A percentile compares a stretch with the other conserved stretches of the same genome.
These are phyloP conservation scores for Leccinum laetum DNA, from an alignment of 1,284 basidiomycete genomes.

Conservation along the genomic window DNA sequence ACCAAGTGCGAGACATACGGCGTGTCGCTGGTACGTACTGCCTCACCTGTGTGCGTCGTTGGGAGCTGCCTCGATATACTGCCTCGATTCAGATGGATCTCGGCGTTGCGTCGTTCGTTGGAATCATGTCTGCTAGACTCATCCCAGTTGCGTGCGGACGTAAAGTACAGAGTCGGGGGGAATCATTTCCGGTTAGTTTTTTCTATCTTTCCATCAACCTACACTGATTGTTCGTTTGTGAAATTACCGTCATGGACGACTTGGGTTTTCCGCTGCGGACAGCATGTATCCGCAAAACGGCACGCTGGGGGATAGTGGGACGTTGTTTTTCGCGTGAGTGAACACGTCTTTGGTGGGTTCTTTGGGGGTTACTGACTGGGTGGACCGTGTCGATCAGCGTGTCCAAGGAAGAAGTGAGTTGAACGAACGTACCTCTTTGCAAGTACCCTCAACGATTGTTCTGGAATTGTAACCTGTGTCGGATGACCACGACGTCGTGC, in stretches of 20 bases:
- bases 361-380: not conserved
- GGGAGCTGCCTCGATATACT: too few relatives aligned
- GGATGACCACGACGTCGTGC: slow-evolving; percentile 49
- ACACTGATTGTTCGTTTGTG: not conserved
- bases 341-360: not conserved
- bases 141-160: too few relatives aligned
- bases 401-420: slow-evolving; percentile 55
- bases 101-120: too few relatives aligned
- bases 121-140: too few relatives aligned
- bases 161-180: slow-evolving; percentile 43
- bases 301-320: slow-evolving; percentile 50
- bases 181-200: slow-evolving; percentile 58
- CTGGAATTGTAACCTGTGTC: slow-evolving; percentile 30
- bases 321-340: slow-evolving; percentile 65
- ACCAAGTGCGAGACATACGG: too few relatives aligned
- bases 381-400: slow-evolving; percentile 38
- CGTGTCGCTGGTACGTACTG: too few relatives aligned
- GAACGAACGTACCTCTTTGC: not conserved
- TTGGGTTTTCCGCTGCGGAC: not conserved
- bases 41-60: too few relatives aligned
- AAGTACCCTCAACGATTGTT: not conserved
- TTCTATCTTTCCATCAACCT: not conserved
- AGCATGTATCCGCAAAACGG: slow-evolving; percentile 66
- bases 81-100: too few relatives aligned
- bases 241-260: not conserved